Percentiles rank a stretch among this genome's conserved stretches.
Evolutionary conservation across 108 stramenopile species (phyloP).

Genomic region (Discostella pseudostelligera): DNA sequence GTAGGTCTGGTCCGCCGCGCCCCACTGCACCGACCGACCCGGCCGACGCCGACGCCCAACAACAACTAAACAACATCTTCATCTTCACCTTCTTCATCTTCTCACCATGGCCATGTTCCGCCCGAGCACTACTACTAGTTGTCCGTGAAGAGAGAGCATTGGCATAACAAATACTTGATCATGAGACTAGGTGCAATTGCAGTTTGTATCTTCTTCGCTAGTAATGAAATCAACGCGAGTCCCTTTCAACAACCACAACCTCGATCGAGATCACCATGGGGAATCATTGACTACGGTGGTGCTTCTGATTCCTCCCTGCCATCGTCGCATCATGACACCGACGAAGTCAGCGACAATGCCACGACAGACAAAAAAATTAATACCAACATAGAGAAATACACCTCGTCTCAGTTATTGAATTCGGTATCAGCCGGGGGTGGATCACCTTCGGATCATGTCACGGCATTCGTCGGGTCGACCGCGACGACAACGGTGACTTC

Average conservation of each 20-base stretch:
- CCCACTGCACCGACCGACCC: no score
- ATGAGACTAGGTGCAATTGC: background rate
- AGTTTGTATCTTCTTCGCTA: background rate
- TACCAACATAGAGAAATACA: background rate
- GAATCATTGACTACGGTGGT: conserved; percentile 14
- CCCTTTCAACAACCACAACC: background rate
- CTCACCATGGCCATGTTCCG: background rate
- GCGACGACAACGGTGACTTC: background rate
- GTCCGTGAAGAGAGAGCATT: no score
- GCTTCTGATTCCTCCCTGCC: background rate
- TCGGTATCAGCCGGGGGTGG: conserved; percentile 34
- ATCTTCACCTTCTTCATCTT: background rate
- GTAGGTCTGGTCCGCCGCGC: no score
- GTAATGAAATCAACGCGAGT: background rate
- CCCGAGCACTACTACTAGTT: background rate
- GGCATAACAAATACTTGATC: background rate
- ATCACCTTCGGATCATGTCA: conserved; percentile 6
- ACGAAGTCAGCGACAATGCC: conserved; percentile 8
- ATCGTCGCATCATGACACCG: background rate
- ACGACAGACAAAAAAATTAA: background rate
- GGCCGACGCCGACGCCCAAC: no score
- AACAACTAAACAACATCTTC: background rate
- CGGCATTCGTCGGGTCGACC: conserved; percentile 6
- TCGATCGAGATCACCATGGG: background rate
- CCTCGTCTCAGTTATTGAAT: conserved; percentile 30